Conservation (phyloP, 164 flowering plant genomes). For the Umbellularia californica region DNA sequence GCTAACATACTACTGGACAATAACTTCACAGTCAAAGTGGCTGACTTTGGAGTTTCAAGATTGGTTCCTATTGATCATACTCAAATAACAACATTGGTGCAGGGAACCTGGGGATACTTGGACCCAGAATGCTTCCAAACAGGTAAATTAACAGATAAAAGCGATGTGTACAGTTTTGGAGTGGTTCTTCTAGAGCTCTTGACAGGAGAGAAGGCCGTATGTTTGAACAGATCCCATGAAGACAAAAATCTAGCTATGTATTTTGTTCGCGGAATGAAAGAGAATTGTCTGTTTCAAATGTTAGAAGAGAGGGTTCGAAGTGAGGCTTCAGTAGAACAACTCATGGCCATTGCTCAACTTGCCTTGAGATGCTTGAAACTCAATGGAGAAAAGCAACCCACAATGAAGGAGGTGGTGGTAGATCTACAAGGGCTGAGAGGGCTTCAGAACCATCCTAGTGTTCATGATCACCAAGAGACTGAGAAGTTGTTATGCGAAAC, state of each 20-base stretch:
- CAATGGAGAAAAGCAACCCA: slow-evolving; percentile 15
- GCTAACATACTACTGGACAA: slow-evolving; percentile 41
- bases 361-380: slow-evolving; percentile 7
- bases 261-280: slow-evolving; percentile 14
- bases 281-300: slow-evolving; percentile 13
- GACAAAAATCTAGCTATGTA: background rate
- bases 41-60: slow-evolving; percentile 44
- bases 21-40: slow-evolving; percentile 28
- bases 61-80: slow-evolving; percentile 32
- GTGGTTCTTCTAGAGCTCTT: slow-evolving; percentile 36
- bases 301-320: slow-evolving; percentile 13
- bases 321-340: background rate
- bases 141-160: slow-evolving; percentile 34
- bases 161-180: slow-evolving; percentile 44
- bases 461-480: too few species aligned
- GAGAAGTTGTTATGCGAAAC: too few species aligned
- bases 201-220: slow-evolving; percentile 23
- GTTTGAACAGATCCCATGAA: background rate
- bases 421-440: slow-evolving; percentile 9
- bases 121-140: slow-evolving; percentile 42
- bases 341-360: slow-evolving; percentile 5
- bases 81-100: slow-evolving; percentile 28
- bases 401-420: slow-evolving; percentile 15
- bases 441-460: background rate
- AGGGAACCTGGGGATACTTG: slow-evolving; percentile 42